Evolutionary conservation across 2,329 filamentous ascomycete species (phyloP).

Genomic region (Juglanconis sp.): DNA sequence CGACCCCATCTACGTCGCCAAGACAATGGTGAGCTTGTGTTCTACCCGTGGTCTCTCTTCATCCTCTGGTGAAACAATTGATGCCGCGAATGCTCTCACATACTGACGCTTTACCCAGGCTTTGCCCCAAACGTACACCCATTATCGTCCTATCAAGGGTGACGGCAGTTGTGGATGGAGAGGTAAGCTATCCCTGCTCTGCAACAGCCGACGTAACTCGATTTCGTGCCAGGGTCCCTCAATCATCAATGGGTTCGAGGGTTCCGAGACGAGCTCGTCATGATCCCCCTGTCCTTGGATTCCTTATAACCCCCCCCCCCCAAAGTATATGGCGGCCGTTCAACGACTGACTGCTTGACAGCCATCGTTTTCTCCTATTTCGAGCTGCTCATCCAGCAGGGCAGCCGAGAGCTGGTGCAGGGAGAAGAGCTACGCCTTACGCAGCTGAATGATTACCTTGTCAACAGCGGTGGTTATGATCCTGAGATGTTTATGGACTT

Average conservation of each 20-base stretch:
- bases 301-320: background rate
- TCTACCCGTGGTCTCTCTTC: background rate
- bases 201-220: background rate
- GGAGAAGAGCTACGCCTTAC: constrained; percentile 71
- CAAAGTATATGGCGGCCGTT: background rate
- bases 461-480: constrained; percentile 67
- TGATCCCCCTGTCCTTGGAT: background rate
- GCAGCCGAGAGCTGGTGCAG: constrained; percentile 62
- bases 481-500: constrained; percentile 78
- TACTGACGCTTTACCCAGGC: constrained; percentile 47
- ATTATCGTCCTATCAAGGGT: constrained; percentile 83
- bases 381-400: constrained; percentile 71
- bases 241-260: background rate
- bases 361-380: constrained; percentile 93
- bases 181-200: constrained; percentile 59
- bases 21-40: constrained; percentile 69
- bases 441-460: constrained; percentile 67
- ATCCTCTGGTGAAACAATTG: background rate
- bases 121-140: constrained; percentile 78
- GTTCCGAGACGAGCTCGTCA: background rate
- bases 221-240: background rate
- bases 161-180: constrained; percentile 98
- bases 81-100: background rate
- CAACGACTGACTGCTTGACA: constrained; percentile 35
- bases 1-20: constrained; percentile 78